Conservation (phyloP, 176 grass and related monocot genomes). For the Juncus inflexus region DNA sequence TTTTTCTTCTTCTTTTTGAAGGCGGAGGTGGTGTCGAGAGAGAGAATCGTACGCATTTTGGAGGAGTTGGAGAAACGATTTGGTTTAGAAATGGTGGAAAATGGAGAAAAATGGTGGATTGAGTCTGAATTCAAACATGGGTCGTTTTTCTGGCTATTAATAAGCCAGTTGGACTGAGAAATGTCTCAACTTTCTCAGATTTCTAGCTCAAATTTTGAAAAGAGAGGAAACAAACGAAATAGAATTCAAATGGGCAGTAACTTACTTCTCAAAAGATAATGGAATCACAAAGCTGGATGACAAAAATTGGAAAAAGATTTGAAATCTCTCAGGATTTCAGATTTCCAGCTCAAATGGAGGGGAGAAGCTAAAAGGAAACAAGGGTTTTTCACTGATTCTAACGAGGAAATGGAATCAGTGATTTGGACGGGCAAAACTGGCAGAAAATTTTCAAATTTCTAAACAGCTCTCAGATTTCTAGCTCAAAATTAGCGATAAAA, state of each 20-base stretch:
- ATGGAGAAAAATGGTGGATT: not conserved
- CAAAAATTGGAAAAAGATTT: not conserved
- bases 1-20: constrained; percentile 51
- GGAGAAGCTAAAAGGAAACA: not conserved
- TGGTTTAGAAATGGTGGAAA: not conserved
- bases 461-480: not conserved
- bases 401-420: no score
- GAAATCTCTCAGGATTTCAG: not conserved
- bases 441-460: no score
- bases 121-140: constrained; percentile 36
- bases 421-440: no score
- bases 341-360: constrained; percentile 6
- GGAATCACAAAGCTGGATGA: not conserved
- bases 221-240: constrained; percentile 12
- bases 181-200: not conserved
- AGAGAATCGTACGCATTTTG: constrained; percentile 63
- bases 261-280: not conserved
- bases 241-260: not conserved
- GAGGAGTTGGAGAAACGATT: not conserved
- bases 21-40: constrained; percentile 38
- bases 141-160: constrained; percentile 17
- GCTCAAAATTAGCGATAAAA: constrained; percentile 3
- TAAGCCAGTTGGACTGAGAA: not conserved
- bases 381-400: no score
- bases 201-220: constrained; percentile 22